Conservation (phyloP, 805 yeast species). For the Yamadazyma sp. region DNA sequence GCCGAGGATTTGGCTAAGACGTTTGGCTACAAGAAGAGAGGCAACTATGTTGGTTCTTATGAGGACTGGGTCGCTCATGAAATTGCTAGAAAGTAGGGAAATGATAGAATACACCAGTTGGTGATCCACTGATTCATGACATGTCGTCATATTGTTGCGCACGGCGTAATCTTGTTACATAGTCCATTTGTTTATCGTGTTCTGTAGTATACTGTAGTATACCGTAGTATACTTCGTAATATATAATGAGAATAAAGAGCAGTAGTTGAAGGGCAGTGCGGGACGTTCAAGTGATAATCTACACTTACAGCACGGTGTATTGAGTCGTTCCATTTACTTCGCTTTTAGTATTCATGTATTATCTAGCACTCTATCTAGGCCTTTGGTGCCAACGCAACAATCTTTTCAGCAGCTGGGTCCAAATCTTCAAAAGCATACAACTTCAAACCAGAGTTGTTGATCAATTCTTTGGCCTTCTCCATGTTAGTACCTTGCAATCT, state of each 20-base stretch:
- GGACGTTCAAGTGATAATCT: neutral
- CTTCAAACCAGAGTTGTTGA: conserved; percentile 86
- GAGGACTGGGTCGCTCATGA: conserved; percentile 71
- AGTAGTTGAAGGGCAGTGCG: too few species aligned
- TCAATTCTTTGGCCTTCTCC: conserved; percentile 83
- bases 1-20: conserved; percentile 91
- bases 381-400: conserved; percentile 64
- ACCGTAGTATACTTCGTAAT: too few species aligned
- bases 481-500: conserved; percentile 98
- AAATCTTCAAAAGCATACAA: conserved; percentile 88
- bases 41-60: conserved; percentile 84
- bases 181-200: conserved; percentile 3
- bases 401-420: conserved; percentile 96
- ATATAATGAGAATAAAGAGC: too few species aligned
- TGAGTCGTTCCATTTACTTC: neutral
- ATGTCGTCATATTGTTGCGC: too few species aligned
- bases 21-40: conserved; percentile 81
- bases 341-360: too few species aligned
- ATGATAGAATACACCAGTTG: too few species aligned
- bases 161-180: conserved; percentile 4
- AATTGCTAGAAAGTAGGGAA: conserved; percentile 15
- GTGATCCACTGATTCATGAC: too few species aligned
- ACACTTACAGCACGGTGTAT: neutral
- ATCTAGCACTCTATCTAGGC: too few species aligned
- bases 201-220: too few species aligned